Percentiles rank a stretch among this genome's conserved stretches.
Conservation (phyloP, 805 yeast species). For the Wickerhamomyces xylosicus region DNA sequence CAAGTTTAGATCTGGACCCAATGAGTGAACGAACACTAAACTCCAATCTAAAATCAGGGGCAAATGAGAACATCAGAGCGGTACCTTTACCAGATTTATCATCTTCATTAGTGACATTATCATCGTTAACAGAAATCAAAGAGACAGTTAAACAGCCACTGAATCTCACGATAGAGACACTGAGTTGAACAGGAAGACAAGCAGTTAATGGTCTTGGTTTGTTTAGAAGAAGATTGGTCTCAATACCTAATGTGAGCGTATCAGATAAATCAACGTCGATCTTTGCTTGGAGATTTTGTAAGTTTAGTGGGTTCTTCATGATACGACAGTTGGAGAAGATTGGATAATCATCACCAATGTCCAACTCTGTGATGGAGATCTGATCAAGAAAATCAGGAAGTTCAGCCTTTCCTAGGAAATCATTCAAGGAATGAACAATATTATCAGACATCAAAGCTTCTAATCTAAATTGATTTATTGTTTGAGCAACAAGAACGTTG, state of each 20-base stretch:
- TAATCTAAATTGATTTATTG: constrained; percentile 75
- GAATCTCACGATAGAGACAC: constrained; percentile 84
- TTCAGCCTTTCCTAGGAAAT: constrained; percentile 45
- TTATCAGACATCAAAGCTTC: constrained; percentile 84
- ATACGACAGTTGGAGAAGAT: constrained; percentile 90
- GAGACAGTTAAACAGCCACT: constrained; percentile 84
- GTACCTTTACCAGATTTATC: constrained; percentile 34
- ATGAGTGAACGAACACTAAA: constrained; percentile 81
- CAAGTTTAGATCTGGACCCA: constrained; percentile 87
- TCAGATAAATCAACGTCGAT: constrained; percentile 88
- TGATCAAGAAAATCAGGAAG: constrained; percentile 76
- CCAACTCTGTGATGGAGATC: constrained; percentile 74
- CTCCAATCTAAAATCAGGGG: constrained; percentile 85
- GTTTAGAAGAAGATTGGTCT: constrained; percentile 68
- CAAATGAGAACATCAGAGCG: constrained; percentile 78
- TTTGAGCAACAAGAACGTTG: constrained; percentile 87
- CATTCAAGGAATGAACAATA: constrained; percentile 69
- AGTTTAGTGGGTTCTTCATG: constrained; percentile 39
- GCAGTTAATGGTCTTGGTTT: constrained; percentile 82
- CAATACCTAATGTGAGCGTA: constrained; percentile 76
- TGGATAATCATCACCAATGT: constrained; percentile 92
- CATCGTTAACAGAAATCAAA: constrained; percentile 17
- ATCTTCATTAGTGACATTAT: constrained; percentile 5
- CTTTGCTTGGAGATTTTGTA: constrained; percentile 60
- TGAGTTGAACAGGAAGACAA: constrained; percentile 71